phyloP scores from a whole-genome alignment of 2,329 filamentous ascomycete species.

The Furcasterigmium sp. region DNA sequence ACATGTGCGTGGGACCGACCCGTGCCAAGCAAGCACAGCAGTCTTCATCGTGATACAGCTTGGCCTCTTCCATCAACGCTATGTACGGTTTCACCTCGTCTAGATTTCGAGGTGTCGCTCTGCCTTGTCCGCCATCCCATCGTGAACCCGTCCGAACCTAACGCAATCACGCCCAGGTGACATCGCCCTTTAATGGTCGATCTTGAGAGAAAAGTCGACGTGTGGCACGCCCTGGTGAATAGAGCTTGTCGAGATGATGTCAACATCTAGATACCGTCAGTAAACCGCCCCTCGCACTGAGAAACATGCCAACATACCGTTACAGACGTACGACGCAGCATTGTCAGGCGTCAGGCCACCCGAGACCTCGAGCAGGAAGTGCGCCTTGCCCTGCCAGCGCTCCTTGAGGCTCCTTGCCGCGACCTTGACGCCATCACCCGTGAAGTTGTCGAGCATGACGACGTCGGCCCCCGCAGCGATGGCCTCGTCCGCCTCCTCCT shows the following conservation, averaged over 20 bases:
- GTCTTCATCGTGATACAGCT: too few species aligned
- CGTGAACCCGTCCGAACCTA: too few species aligned
- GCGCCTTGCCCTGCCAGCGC: conserved; percentile 67
- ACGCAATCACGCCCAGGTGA: too few species aligned
- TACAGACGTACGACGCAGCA: conserved; percentile 72
- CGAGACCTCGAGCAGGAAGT: conserved; percentile 86
- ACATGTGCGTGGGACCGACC: too few species aligned
- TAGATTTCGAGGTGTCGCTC: too few species aligned
- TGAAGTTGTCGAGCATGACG: conserved; percentile 97
- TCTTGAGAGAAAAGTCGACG: conserved; percentile 95
- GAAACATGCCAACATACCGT: conserved; percentile 43
- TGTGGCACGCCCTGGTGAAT: conserved; percentile 95
- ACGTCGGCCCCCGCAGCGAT: conserved; percentile 89
- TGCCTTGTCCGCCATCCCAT: too few species aligned
- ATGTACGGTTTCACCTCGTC: too few species aligned
- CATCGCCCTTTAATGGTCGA: conserved; percentile 43
- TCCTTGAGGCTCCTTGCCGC: conserved; percentile 74
- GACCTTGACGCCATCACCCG: conserved; percentile 66
- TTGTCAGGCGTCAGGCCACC: conserved; percentile 85
- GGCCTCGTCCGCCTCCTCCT: conserved; percentile 86
- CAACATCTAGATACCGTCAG: conserved; percentile 58
- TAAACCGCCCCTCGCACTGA: neutral
- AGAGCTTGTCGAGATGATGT: conserved; percentile 92
- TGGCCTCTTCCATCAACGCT: too few species aligned
- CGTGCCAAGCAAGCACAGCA: too few species aligned